These are phyloP conservation scores for Gracilariopsis chorda DNA, from an alignment of 23 red algal species.

Conservation along the genomic window DNA sequence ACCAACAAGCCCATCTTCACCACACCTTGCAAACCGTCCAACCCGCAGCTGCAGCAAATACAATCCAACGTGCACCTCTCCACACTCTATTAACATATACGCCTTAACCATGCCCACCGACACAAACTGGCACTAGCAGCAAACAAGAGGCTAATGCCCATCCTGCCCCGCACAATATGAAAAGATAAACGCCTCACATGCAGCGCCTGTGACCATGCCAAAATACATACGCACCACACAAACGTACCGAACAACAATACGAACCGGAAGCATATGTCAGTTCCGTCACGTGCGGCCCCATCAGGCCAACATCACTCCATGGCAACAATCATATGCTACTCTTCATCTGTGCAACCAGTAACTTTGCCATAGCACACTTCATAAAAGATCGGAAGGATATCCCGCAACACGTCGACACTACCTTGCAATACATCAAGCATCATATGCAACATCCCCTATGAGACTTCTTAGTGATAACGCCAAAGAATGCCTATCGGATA, in stretches of 20 bases:
- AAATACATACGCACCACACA: background rate
- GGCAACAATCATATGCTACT: background rate
- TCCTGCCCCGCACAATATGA: background rate
- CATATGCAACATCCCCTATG: background rate
- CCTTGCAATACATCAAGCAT: background rate
- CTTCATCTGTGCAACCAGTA: background rate
- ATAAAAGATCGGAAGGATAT: background rate
- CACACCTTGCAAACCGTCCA: background rate
- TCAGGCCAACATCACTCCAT: background rate
- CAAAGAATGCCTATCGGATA: background rate
- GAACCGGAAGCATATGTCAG: background rate
- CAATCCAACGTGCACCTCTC: background rate
- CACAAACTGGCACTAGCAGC: background rate
- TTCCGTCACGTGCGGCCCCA: background rate
- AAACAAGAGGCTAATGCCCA: background rate
- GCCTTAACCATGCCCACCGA: background rate
- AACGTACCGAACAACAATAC: background rate
- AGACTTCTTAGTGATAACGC: background rate
- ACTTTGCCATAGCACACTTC: background rate
- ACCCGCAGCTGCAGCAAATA: background rate
- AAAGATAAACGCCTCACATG: background rate
- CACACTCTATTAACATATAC: background rate
- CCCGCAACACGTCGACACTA: background rate
- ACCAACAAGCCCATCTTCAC: background rate
- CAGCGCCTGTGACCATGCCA: background rate